A percentile compares a stretch with the other conserved stretches of the same genome.
These are phyloP conservation scores for Cryphonectria japonica DNA, from an alignment of 2,329 filamentous ascomycete genomes.

Conservation along the genomic window DNA sequence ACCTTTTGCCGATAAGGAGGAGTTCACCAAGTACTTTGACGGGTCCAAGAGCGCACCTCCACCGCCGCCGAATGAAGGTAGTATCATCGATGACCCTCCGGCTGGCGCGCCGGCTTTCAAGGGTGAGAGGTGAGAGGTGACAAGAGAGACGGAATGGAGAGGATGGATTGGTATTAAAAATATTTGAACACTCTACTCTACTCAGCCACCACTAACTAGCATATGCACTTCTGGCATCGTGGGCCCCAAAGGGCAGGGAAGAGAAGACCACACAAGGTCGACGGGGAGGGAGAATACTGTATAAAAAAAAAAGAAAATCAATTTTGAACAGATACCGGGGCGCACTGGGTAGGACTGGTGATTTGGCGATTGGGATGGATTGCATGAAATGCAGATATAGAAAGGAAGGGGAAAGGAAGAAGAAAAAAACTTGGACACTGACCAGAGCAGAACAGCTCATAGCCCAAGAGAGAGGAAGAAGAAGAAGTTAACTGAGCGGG, in stretches of 20 bases:
- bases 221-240: conserved; percentile 3
- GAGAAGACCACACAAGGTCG: background rate
- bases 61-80: conserved; percentile 53
- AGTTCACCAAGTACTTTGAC: conserved; percentile 93
- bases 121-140: conserved; percentile 33
- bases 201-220: conserved; percentile 4
- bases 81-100: conserved; percentile 38
- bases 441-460: background rate
- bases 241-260: background rate
- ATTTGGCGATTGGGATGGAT: background rate
- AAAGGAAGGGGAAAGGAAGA: background rate
- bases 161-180: background rate
- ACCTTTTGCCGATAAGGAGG: conserved; percentile 81
- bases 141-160: background rate
- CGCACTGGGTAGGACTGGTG: background rate
- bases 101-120: conserved; percentile 41
- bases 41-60: conserved; percentile 61
- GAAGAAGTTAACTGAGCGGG: background rate
- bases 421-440: background rate
- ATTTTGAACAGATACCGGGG: background rate
- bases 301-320: background rate
- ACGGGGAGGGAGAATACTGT: background rate
- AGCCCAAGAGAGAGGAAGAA: background rate
- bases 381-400: conserved; percentile 1
- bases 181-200: conserved; percentile 7